Percentiles rank a stretch among this genome's conserved stretches.
Evolutionary conservation across 108 stramenopile genomes (phyloP).

Genomic region (Cyclotella choctawhatcheeana): DNA sequence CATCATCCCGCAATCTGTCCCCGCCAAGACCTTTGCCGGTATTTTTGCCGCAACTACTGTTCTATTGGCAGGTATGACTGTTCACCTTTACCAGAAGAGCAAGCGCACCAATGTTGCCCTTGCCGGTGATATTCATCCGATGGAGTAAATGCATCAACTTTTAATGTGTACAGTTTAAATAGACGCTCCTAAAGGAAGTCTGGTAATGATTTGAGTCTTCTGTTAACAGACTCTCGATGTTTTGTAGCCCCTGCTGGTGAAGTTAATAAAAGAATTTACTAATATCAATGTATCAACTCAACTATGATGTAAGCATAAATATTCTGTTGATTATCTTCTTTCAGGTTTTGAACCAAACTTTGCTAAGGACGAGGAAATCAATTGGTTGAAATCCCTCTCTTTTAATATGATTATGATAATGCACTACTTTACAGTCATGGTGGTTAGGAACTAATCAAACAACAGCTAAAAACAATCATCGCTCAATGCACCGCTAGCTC

Average conservation of each 20-base stretch:
- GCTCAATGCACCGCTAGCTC: slow-evolving; percentile 1
- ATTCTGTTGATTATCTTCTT: no score
- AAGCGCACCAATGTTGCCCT: slow-evolving; percentile 31
- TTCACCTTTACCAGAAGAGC: slow-evolving; percentile 28
- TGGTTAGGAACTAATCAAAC: background rate
- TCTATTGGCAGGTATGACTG: slow-evolving; percentile 24
- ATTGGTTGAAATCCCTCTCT: background rate
- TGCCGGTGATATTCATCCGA: slow-evolving; percentile 7
- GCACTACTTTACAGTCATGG: background rate
- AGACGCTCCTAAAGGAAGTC: background rate
- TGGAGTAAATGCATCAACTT: background rate
- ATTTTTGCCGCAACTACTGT: slow-evolving; percentile 43
- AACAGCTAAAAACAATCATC: background rate
- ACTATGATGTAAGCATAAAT: background rate
- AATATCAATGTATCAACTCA: slow-evolving; percentile 7
- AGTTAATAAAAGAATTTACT: background rate
- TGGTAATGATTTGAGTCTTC: slow-evolving; percentile 6
- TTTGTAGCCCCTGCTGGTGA: background rate
- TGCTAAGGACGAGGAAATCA: background rate
- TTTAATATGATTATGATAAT: background rate
- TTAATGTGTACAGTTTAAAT: slow-evolving; percentile 2
- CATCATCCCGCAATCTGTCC: background rate
- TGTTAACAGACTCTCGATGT: no score
- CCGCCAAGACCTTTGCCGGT: slow-evolving; percentile 45
- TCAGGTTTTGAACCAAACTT: background rate